Base-by-base conservation (phyloP, 805 yeast genomes). In the Candida ficus region DNA sequence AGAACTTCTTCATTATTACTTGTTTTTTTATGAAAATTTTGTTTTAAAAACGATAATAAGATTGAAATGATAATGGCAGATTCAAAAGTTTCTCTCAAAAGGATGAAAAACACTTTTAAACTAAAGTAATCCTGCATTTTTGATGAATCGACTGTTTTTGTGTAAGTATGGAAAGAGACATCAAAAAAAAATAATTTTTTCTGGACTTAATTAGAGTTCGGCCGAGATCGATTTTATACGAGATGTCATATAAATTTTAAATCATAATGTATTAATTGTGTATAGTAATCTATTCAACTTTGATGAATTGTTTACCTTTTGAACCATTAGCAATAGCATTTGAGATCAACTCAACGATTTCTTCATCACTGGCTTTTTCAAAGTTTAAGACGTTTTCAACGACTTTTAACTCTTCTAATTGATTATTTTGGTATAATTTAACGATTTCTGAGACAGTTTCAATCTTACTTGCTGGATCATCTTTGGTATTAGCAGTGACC, bases 21-120 rank as follows among this genome's bases (percentile, higher is more conserved):
- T 11, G 35, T 23, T 28, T 42, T 47, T 12, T 63, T 46, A 11
- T 49, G 95, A 49, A 90, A 74, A 50, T 95, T 87, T 65, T 89
- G 96, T 62, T 87, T 87, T 52, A 90, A 73, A 66, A 91, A 91
- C 14, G 98, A 95, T 44, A 91, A 71, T 45, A 91, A 71, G 34
- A 91, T 96, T 4, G 98, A 88, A 44, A 93, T 84, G 47, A 91
- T 87, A 48, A 91, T 77, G 33, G 91, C 80, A 12, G 97, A 96
- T 67, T 91, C 99, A 49, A 91, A 71, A 19, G 95, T 72, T 67
- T 91, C 99, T 71, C 99, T 82, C 62, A 91, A 80, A 40, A 89
- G 89, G 49, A 90, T 80, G 65, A 89, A 87, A 68, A 88, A 89
- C 44, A 89, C 81, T 29, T 69, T 68, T 45, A 68, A 67, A 47